Evolutionary conservation across 139 green algal species (phyloP).

Genomic region (Astrephomene gubernaculifera): DNA sequence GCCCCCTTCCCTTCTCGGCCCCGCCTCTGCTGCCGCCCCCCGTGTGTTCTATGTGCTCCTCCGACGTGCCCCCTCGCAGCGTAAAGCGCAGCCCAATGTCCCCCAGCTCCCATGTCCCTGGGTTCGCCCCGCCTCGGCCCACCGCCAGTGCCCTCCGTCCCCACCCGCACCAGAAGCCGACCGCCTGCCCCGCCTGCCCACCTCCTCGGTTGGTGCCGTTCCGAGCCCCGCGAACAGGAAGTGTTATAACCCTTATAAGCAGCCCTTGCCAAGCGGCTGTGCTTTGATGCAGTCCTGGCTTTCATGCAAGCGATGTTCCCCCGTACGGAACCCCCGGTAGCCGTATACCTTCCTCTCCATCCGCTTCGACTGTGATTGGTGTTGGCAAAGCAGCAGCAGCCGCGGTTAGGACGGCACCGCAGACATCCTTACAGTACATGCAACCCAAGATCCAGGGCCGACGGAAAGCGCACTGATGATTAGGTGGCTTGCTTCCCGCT

Average conservation of each 20-base stretch:
- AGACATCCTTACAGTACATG: no score
- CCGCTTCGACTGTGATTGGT: no score
- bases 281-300: no score
- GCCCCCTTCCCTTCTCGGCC: background rate
- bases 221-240: background rate
- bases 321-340: no score
- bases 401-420: no score
- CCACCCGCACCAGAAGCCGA: background rate
- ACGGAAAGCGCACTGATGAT: no score
- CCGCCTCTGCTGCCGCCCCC: background rate
- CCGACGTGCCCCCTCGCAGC: no score
- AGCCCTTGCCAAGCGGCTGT: background rate
- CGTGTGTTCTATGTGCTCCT: background rate
- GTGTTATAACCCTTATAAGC: no score
- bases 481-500: background rate
- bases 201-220: conserved; percentile 29
- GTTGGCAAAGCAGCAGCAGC: no score
- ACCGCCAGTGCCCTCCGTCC: background rate
- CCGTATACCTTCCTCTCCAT: no score
- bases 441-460: no score
- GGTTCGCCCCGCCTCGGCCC: background rate
- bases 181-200: conserved; percentile 3
- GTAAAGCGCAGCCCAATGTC: background rate
- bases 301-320: no score
- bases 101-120: background rate